Conservation (phyloP, 129 eudicot species). For the Pulicaria dysenterica region DNA sequence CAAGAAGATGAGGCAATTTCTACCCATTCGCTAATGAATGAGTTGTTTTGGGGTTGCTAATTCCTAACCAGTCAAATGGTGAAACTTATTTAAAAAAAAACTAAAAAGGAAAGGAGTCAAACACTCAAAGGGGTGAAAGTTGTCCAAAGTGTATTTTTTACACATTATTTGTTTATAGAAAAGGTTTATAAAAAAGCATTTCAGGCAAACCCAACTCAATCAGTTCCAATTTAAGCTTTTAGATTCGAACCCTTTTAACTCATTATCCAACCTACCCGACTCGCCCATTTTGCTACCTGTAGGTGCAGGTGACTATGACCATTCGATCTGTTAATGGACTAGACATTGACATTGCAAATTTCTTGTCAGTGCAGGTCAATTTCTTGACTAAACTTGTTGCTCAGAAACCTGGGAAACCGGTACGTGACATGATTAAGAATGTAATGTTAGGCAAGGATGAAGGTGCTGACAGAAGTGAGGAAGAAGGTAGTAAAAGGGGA, state of each 20-base stretch:
- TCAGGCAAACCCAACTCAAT: background rate
- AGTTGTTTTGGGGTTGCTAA: no score
- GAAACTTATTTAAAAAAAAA: no score
- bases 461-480: conserved; percentile 63
- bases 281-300: no score
- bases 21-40: no score
- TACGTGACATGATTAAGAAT: conserved; percentile 76
- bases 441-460: conserved; percentile 96
- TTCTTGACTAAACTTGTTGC: conserved; percentile 84
- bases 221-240: background rate
- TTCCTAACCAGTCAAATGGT: no score
- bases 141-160: no score
- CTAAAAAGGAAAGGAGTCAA: no score
- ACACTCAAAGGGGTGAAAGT: no score
- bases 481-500: conserved; percentile 38
- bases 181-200: background rate
- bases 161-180: background rate
- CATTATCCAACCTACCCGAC: background rate
- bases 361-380: conserved; percentile 60
- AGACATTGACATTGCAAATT: background rate
- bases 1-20: no score
- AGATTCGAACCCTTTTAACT: background rate
- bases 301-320: background rate
- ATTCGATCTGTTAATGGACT: background rate
- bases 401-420: conserved; percentile 80